Evolutionary conservation across 2,329 filamentous ascomycete species (phyloP).

Genomic region (Thielaviopsis musarum): DNA sequence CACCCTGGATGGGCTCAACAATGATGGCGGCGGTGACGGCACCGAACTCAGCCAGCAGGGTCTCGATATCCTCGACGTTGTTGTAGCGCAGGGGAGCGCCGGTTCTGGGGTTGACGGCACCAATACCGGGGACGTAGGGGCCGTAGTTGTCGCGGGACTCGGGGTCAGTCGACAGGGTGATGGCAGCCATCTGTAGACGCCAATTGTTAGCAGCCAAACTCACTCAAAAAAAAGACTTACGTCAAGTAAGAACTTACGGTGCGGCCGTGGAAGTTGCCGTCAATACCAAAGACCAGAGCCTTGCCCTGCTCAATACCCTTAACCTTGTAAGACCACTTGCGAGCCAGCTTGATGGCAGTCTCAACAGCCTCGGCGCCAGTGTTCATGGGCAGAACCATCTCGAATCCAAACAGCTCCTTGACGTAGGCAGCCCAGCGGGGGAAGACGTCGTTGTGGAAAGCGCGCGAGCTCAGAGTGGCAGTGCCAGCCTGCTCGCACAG

Average conservation of each 20-base stretch:
- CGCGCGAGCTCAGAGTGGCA: slow-evolving; percentile 79
- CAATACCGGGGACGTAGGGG: slow-evolving; percentile 80
- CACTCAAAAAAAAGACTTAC: neutral
- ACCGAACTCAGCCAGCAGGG: slow-evolving; percentile 63
- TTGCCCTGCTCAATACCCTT: slow-evolving; percentile 76
- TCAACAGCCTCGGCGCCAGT: slow-evolving; percentile 93
- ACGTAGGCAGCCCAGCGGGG: slow-evolving; percentile 89
- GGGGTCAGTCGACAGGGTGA: slow-evolving; percentile 87
- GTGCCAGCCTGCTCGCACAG: slow-evolving; percentile 77
- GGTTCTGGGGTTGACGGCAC: slow-evolving; percentile 59
- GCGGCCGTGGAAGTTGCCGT: slow-evolving; percentile 91
- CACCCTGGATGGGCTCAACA: slow-evolving; percentile 92
- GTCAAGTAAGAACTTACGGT: slow-evolving; percentile 50
- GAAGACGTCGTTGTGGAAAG: slow-evolving; percentile 98
- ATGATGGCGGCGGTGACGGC: slow-evolving; percentile 81
- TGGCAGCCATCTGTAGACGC: slow-evolving; percentile 59
- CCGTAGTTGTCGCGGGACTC: slow-evolving; percentile 96
- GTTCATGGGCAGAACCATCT: slow-evolving; percentile 98
- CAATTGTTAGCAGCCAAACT: slow-evolving; percentile 5
- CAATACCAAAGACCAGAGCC: slow-evolving; percentile 67
- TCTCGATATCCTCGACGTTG: slow-evolving; percentile 64
- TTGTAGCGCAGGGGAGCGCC: slow-evolving; percentile 69
- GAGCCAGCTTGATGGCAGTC: slow-evolving; percentile 86
- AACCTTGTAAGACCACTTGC: slow-evolving; percentile 96
- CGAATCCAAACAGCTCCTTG: slow-evolving; percentile 75